These are phyloP conservation scores for Clonostachys sp. DNA, from an alignment of 2,329 filamentous ascomycete species.

Conservation along the genomic window DNA sequence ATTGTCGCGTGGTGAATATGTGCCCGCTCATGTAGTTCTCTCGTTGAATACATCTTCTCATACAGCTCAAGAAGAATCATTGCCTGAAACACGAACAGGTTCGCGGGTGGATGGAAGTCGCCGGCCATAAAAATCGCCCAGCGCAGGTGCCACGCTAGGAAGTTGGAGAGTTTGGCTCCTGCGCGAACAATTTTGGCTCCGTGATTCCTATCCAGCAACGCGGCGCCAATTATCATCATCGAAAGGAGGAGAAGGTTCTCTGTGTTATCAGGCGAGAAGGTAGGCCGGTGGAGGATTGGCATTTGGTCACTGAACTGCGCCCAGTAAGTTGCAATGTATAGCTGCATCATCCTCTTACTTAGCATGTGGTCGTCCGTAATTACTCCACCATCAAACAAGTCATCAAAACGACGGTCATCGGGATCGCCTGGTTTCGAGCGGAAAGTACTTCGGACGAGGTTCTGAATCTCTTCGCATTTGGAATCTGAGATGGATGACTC, in stretches of 20 bases:
- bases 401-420: conserved; percentile 69
- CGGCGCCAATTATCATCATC: conserved; percentile 89
- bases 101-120: conserved; percentile 86
- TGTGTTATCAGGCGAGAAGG: conserved; percentile 83
- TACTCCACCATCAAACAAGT: conserved; percentile 74
- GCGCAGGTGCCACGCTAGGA: conserved; percentile 86
- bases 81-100: conserved; percentile 94
- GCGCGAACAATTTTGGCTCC: conserved; percentile 68
- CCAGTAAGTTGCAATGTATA: conserved; percentile 93
- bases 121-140: conserved; percentile 94
- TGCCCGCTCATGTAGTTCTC: conserved; percentile 85
- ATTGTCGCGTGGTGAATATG: conserved; percentile 97
- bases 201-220: conserved; percentile 80
- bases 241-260: conserved; percentile 80
- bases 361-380: conserved; percentile 62
- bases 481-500: conserved; percentile 81
- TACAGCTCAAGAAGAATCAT: conserved; percentile 86
- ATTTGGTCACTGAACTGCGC: conserved; percentile 90
- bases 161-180: conserved; percentile 81
- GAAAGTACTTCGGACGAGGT: conserved; percentile 77
- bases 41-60: conserved; percentile 96
- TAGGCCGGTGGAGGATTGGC: conserved; percentile 91
- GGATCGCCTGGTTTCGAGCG: conserved; percentile 74
- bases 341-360: conserved; percentile 92
- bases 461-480: conserved; percentile 78